Percentiles rank a stretch among this genome's conserved stretches.
These are phyloP conservation scores for Simplicillium aogashimaense DNA, from an alignment of 2,329 filamentous ascomycete species.

Conservation along the genomic window DNA sequence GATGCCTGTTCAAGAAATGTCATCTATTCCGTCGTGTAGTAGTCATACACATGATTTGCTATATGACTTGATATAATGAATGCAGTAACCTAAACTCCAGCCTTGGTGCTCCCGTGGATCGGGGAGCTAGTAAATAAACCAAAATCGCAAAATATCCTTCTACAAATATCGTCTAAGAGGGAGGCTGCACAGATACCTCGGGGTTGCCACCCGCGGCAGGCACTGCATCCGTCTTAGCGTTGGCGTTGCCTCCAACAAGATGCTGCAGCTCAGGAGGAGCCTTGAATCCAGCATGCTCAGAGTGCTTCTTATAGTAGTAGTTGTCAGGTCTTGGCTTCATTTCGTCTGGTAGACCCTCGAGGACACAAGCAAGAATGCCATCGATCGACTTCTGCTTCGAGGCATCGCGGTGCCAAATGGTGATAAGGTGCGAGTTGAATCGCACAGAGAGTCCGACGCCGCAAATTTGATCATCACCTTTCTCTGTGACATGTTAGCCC, in stretches of 20 bases:
- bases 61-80: no score
- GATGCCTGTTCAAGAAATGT: not conserved
- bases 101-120: no score
- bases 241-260: constrained; percentile 26
- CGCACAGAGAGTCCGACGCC: constrained; percentile 80
- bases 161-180: not conserved
- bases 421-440: constrained; percentile 81
- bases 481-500: constrained; percentile 6
- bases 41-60: no score
- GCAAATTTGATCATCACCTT: constrained; percentile 71
- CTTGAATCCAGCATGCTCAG: constrained; percentile 76
- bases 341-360: constrained; percentile 64
- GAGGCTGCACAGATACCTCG: constrained; percentile 3
- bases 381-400: constrained; percentile 72
- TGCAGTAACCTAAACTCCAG: no score
- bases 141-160: constrained; percentile 3
- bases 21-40: not conserved
- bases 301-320: constrained; percentile 84
- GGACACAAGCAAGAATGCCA: constrained; percentile 60
- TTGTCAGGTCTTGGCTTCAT: constrained; percentile 60
- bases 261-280: constrained; percentile 48
- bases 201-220: constrained; percentile 8
- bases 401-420: constrained; percentile 87
- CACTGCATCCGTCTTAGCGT: not conserved
- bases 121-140: no score